Base-by-base conservation (phyloP, 768 basidiomycete species). In the Mycena pura region DNA sequence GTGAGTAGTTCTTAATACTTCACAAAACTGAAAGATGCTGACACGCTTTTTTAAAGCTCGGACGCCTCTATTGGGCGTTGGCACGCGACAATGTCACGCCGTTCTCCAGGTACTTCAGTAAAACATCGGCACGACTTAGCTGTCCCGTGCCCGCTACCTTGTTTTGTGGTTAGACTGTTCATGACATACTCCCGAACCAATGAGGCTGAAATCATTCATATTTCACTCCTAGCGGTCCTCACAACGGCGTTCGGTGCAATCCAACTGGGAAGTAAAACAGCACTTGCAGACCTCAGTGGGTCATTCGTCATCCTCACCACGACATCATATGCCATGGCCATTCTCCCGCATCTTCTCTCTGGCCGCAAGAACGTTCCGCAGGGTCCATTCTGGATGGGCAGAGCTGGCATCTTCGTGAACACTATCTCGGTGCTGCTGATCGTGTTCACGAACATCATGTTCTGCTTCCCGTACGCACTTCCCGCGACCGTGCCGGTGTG, bases 11-110 rank as follows among this genome's bases (percentile, higher is more conserved):
- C 44, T 36, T n/a, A 28, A 13, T 19, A 14, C 6, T 32, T 11
- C 8, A 34, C 46, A 29, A 40, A 34, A 13, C 29, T 31, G 25
- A 40, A n/a, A 29, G 34, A 22, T 43, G 28, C 40, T 52, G 21
- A 46, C 15, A n/a, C 19, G 15, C 38, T 36, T 45, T 19, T 45
- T 47, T 24, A 24, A 41, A 63, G 62, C 32, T 47, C 10, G 62
- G 62, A 29, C 56, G 61, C 28, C 44, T 43, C 19, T 63, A 47
- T 38, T 63, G 62, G 62, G 62, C 62, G 8, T 48, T 63, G 21
- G 62, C 62, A 46, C 55, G 62, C 41, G 62, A 63, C 57, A 58
- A 63, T 27, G 62, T 55, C 36, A 63, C 62, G 21, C 62, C 62
- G 13, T 63, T 58, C 53, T 52, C 62, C 15, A 22, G 31, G 25